Conservation (phyloP, 306 rosid species). For the Vicia villosa region DNA sequence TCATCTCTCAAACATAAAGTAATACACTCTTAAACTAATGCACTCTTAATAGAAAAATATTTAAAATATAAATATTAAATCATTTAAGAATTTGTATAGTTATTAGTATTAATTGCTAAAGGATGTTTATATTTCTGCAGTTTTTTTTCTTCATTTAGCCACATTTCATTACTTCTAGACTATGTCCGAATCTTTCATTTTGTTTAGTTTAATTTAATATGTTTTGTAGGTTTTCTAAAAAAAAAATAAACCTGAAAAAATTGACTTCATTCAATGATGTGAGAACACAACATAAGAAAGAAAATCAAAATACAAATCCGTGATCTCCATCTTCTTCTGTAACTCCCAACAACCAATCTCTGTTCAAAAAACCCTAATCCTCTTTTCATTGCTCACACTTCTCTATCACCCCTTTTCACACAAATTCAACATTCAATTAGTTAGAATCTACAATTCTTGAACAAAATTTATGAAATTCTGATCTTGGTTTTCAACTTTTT, state of each 20-base stretch:
- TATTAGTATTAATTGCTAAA: too few relatives aligned
- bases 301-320: slow-evolving; percentile 24
- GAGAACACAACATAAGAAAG: neutral
- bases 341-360: slow-evolving; percentile 41
- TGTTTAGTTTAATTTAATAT: neutral
- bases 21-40: too few relatives aligned
- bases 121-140: too few relatives aligned
- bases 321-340: slow-evolving; percentile 45
- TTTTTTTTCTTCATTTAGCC: too few relatives aligned
- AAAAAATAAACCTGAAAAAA: slow-evolving; percentile 25
- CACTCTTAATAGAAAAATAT: too few relatives aligned
- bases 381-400: neutral
- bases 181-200: neutral
- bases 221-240: slow-evolving; percentile 3
- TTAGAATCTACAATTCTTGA: slow-evolving; percentile 6
- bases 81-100: too few relatives aligned
- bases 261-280: slow-evolving; percentile 30
- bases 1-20: too few relatives aligned
- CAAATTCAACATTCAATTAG: slow-evolving; percentile 10
- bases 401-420: neutral
- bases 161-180: too few relatives aligned
- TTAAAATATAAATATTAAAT: too few relatives aligned
- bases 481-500: slow-evolving; percentile 34
- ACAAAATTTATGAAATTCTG: slow-evolving; percentile 29
- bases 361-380: slow-evolving; percentile 49